Conservation (phyloP, 2,329 filamentous ascomycete genomes). For the Colletotrichum eleusines region DNA sequence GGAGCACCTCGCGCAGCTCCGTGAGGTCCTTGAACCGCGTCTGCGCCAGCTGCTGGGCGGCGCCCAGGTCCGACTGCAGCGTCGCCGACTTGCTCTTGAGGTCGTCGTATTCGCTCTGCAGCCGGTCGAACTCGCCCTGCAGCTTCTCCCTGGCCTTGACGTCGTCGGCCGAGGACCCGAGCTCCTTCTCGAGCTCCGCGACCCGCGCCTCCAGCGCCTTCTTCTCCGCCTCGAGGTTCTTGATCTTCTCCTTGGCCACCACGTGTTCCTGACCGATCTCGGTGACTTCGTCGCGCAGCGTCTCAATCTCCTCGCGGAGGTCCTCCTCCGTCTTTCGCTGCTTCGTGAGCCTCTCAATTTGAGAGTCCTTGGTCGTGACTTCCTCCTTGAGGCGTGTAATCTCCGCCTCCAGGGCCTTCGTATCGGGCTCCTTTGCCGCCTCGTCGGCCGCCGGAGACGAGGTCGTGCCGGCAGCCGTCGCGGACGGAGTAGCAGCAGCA, state of each 20-base stretch:
- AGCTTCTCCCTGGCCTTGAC: slow-evolving; percentile 65
- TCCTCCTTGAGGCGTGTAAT: slow-evolving; percentile 64
- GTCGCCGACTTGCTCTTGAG: slow-evolving; percentile 77
- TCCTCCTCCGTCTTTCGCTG: slow-evolving; percentile 82
- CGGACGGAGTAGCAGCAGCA: background rate
- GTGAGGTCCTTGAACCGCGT: slow-evolving; percentile 89
- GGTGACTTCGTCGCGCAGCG: slow-evolving; percentile 82
- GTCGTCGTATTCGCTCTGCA: slow-evolving; percentile 71
- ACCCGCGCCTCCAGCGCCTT: slow-evolving; percentile 73
- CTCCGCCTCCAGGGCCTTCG: slow-evolving; percentile 60
- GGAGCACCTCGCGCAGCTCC: slow-evolving; percentile 81
- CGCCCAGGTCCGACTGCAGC: slow-evolving; percentile 85
- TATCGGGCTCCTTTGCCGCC: slow-evolving; percentile 46
- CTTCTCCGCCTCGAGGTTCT: slow-evolving; percentile 79
- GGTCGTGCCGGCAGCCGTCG: slow-evolving; percentile 50
- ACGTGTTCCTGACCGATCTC: slow-evolving; percentile 87
- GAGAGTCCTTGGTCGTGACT: slow-evolving; percentile 74
- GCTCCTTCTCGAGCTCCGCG: slow-evolving; percentile 76
- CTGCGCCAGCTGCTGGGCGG: slow-evolving; percentile 87
- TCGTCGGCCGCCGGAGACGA: slow-evolving; percentile 46
- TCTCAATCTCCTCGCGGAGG: slow-evolving; percentile 87
- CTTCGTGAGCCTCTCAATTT: slow-evolving; percentile 77
- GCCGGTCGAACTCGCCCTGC: slow-evolving; percentile 68
- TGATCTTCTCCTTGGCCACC: slow-evolving; percentile 81
- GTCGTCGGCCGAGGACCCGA: slow-evolving; percentile 57